Percentiles rank a stretch among this genome's conserved stretches.
Conservation (phyloP, 1,139 yeast species). For the Blastobotrys buckinghamii region DNA sequence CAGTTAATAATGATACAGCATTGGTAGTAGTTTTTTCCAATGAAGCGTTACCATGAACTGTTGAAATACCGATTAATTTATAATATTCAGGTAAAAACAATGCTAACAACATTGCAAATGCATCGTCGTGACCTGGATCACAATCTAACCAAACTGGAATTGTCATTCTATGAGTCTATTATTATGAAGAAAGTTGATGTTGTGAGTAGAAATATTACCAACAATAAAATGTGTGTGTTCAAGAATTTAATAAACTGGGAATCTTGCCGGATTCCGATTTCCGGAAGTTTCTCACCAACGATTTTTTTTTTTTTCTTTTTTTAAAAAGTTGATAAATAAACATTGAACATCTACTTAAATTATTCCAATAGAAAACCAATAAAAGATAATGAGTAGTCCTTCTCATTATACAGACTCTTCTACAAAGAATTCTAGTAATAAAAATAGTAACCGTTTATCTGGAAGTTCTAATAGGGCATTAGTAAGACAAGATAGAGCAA, state of each 20-base stretch:
- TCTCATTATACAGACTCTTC: not conserved
- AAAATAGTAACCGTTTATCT: not conserved
- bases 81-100: conserved; percentile 53
- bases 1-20: conserved; percentile 60
- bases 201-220: not conserved
- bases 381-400: not conserved
- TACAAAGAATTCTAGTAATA: not conserved
- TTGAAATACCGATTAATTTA: conserved; percentile 61
- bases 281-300: no score
- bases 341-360: no score
- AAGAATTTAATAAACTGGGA: no score
- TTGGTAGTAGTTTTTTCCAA: conserved; percentile 62
- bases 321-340: no score
- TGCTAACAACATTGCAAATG: conserved; percentile 65
- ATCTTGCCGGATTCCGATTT: no score
- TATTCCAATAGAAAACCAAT: no score
- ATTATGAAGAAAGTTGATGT: not conserved
- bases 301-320: no score
- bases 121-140: conserved; percentile 91
- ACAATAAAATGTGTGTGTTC: no score
- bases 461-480: conserved; percentile 33
- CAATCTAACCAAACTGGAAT: conserved; percentile 86
- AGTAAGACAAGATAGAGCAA: conserved; percentile 63
- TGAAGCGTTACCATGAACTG: conserved; percentile 78
- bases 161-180: not conserved